phyloP scores from a whole-genome alignment of 768 basidiomycete species.

The Xerocomellus amylosporus region DNA sequence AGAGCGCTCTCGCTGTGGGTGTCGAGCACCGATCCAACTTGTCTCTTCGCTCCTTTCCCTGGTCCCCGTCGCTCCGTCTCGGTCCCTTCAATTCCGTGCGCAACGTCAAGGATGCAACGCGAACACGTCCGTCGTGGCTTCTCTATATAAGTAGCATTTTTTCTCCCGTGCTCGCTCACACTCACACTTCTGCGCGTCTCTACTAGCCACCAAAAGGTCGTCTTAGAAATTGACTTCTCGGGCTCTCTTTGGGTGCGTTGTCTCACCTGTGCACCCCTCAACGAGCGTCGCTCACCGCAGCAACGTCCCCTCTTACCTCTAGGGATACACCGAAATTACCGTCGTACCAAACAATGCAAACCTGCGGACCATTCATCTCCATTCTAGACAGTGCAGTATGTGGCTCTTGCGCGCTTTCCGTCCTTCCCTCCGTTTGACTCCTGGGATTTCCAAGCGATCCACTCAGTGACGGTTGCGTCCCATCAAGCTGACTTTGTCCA shows the following conservation, averaged over 20 bases:
- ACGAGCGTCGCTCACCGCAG: conserved; percentile 20
- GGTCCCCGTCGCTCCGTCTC: neutral
- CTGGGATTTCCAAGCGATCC: conserved; percentile 49
- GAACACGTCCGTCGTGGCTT: conserved; percentile 80
- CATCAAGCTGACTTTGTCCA: conserved; percentile 76
- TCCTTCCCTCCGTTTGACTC: conserved; percentile 24
- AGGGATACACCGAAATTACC: conserved; percentile 95
- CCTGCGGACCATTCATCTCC: conserved; percentile 80
- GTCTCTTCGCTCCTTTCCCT: conserved; percentile 3
- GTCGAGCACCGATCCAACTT: conserved; percentile 17
- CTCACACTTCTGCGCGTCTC: conserved; percentile 52
- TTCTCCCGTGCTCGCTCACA: conserved; percentile 21
- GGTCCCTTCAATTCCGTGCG: conserved; percentile 1
- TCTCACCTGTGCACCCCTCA: conserved; percentile 22
- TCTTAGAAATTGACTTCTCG: conserved; percentile 89
- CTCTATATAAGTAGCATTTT: conserved; percentile 74
- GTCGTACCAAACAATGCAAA: conserved; percentile 77
- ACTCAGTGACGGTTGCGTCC: conserved; percentile 69
- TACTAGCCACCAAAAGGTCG: conserved; percentile 96
- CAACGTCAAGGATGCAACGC: conserved; percentile 56
- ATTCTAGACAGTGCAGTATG: conserved; percentile 86
- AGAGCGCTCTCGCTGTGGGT: conserved; percentile 20
- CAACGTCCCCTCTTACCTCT: conserved; percentile 8
- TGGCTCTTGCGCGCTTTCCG: conserved; percentile 15
- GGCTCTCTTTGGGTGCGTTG: conserved; percentile 76